Base-by-base conservation (phyloP, 129 eudicot genomes). In the Chrysanthemum lavandulifolium region DNA sequence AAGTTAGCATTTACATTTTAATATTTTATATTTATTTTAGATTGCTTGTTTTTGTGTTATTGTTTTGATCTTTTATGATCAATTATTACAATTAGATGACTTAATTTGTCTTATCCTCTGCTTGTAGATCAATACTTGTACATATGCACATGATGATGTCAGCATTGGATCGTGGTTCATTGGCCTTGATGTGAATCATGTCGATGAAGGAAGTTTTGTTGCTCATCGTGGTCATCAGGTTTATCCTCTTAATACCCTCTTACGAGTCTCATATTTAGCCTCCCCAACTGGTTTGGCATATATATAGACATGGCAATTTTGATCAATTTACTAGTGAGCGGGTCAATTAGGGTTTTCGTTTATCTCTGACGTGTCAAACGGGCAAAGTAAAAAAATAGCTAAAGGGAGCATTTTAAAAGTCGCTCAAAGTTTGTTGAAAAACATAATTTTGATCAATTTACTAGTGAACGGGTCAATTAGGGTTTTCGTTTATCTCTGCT, bases 111-210 rank as follows among this genome's bases (percentile, higher is more conserved):
- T 76, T 51, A 49, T 70, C 60, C 10, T 74, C 15, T 67, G 15
- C 27, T 15, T 15, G 12, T 78, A 92, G 97, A 82, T 78, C 86
- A 16, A 62, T 86, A 54, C 91, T 92, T 23, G 94, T 19, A 61
- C 89, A 12, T 92, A 86, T 74, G 89, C 97, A 13, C 94, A 92
- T 71, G 97, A 92, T 76, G 97, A 92, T 80, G 82, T 92, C 71
- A 92, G 94, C 70, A 85, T 57, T 29, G 97, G 97, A 31, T 89
- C 97, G 43, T 92, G 97, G 97, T 85, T 92, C 57, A 81, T 92
- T 72, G 97, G 97, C 51, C 84, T 92, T 71, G 91, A 89, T 76
- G 91, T 83, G 70, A 82, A 89, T 31, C 86, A 92, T 76, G 80
- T 87, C 55, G 86, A 89, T 83, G 97, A 92, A 88, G 84, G 60